Conservation (phyloP, 2,329 filamentous ascomycete species). For the Aspergillus fumigatus region DNA sequence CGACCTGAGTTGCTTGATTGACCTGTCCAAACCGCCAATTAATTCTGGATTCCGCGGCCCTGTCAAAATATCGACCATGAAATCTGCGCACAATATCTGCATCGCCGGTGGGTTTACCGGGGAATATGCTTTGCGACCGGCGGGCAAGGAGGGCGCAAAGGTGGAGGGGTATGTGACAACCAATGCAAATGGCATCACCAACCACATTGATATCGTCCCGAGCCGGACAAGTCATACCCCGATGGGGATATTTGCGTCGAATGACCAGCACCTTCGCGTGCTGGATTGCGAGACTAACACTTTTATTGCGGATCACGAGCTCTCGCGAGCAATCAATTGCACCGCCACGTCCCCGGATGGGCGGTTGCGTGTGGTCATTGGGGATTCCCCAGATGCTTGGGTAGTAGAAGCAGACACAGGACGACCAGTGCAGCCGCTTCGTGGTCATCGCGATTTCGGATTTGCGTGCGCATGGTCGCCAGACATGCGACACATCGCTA, state of each 20-base stretch:
- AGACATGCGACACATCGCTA: slow-evolving; percentile 45
- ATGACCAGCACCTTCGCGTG: slow-evolving; percentile 52
- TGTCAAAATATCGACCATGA: slow-evolving; percentile 51
- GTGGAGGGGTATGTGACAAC: slow-evolving; percentile 47
- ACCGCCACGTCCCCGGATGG: slow-evolving; percentile 41
- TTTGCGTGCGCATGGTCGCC: slow-evolving; percentile 46
- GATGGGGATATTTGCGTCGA: slow-evolving; percentile 53
- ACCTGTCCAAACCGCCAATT: slow-evolving; percentile 41
- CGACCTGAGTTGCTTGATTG: slow-evolving; percentile 42
- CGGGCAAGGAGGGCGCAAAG: slow-evolving; percentile 27
- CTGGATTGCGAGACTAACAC: slow-evolving; percentile 49
- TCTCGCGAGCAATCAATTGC: slow-evolving; percentile 41
- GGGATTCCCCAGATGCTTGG: slow-evolving; percentile 40
- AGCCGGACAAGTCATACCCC: slow-evolving; percentile 46
- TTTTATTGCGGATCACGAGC: slow-evolving; percentile 34
- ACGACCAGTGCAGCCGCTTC: slow-evolving; percentile 33
- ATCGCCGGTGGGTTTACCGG: slow-evolving; percentile 55
- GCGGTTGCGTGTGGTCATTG: slow-evolving; percentile 42
- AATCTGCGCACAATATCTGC: slow-evolving; percentile 46
- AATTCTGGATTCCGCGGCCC: slow-evolving; percentile 33
- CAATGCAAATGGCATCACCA: slow-evolving; percentile 50
- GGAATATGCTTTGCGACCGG: slow-evolving; percentile 50
- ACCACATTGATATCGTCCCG: slow-evolving; percentile 52
- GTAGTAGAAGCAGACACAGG: slow-evolving; percentile 42
- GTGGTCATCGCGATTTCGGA: slow-evolving; percentile 41